Evolutionary conservation across 805 yeast genomes (phyloP), one percentile per base, ranked within the genome.

Genomic region (Candida rishiriensis): DNA sequence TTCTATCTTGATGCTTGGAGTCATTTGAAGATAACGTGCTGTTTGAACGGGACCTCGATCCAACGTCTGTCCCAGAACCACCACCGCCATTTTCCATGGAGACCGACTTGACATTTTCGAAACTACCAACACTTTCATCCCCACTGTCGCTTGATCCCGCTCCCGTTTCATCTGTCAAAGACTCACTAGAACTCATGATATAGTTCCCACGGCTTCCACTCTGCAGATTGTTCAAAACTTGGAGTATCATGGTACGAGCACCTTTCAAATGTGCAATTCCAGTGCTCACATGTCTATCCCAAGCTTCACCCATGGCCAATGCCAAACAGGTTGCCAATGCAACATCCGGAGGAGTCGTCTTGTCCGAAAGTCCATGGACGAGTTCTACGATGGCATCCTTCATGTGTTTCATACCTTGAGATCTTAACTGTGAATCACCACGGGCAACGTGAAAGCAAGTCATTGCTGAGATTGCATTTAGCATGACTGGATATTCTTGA

Each of bases 251-350:
- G 11, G 79, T 72, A 47, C 75, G 72, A 3, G 87, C 87, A 29
- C 88, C 87, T 54, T 75, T 77, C 46, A 82, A 66, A 61, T 82
- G 88, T 2, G 84, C 81, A 42, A 82, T 78, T 11, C 88, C 87
- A 18, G 84, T 78, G 3, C 84, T 73, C 4, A 76, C 80, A 46
- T 78, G 83, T 11, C 80, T 73, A 55, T 80, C 83, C 88, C 88
- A 82, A 0, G 83, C 72, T 56, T 83, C 88, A 34, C 84, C 75
- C 46, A 79, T 74, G 0, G 87, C 83, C 43, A 83, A 64, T 16
- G 79, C 76, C 44, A 83, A 57, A 47, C 87, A 81, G 0, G 86
- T 77, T 0, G 84, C 79, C 16, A 83, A 63, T 1, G 87, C 87
- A 11, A 82, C 79, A 49, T 81, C 86, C 10, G 80, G 79, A 2